Percentiles rank a stretch among this genome's conserved stretches.
phyloP scores from a whole-genome alignment of 1,284 basidiomycete species.

The Afroboletus lepidellus region DNA sequence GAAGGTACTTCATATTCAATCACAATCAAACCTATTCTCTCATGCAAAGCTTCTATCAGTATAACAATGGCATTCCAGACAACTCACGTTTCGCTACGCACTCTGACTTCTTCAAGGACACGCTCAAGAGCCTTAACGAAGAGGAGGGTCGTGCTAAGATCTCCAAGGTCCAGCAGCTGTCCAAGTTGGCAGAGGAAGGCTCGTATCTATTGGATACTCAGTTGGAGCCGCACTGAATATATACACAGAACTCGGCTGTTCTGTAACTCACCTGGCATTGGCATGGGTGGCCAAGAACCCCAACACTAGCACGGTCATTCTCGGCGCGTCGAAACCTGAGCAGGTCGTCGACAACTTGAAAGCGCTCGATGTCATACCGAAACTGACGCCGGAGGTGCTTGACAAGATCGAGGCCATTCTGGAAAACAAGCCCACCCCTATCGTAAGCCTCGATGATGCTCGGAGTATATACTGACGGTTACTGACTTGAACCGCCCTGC shows the following conservation, averaged over 20 bases:
- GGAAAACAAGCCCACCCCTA: conserved; percentile 39
- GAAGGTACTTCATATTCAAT: conserved; percentile 32
- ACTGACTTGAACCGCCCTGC: conserved; percentile 1
- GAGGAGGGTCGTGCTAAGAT: conserved; percentile 49
- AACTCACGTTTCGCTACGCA: conserved; percentile 59
- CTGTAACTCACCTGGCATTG: conserved; percentile 64
- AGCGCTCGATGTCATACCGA: conserved; percentile 59
- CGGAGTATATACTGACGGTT: not conserved
- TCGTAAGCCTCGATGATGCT: conserved; percentile 25
- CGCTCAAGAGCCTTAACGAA: conserved; percentile 36
- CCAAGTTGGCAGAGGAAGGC: conserved; percentile 46
- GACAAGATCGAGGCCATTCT: conserved; percentile 58
- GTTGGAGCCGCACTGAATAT: conserved; percentile 3
- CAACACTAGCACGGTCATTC: conserved; percentile 68
- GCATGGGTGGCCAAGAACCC: conserved; percentile 76
- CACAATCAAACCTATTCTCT: not conserved
- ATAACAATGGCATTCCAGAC: conserved; percentile 46
- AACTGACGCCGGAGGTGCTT: conserved; percentile 55
- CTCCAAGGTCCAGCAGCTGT: conserved; percentile 50
- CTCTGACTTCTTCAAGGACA: conserved; percentile 44
- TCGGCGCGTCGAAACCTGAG: conserved; percentile 57
- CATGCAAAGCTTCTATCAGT: conserved; percentile 19
- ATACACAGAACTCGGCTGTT: conserved; percentile 50
- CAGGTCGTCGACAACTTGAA: conserved; percentile 64
- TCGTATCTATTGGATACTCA: not conserved